Evolutionary conservation across 352 stramenopile genomes (phyloP).

Genomic region (Lagenidium giganteum): DNA sequence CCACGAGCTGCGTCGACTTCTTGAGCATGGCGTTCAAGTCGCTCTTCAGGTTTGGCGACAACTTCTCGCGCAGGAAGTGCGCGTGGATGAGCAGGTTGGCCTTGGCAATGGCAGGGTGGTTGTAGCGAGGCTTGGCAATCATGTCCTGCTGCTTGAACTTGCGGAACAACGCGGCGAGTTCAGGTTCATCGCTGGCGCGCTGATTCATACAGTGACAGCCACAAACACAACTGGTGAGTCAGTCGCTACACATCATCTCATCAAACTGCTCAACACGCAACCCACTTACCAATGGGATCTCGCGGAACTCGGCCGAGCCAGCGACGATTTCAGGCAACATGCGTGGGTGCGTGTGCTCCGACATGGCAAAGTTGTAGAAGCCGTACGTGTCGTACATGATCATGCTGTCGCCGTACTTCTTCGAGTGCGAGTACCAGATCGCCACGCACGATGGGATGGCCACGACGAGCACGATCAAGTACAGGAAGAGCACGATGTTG

Average conservation of each 20-base stretch:
- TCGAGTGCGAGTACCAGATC: constrained; percentile 95
- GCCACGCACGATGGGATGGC: constrained; percentile 95
- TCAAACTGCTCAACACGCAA: constrained; percentile 1
- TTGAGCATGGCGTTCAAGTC: constrained; percentile 97
- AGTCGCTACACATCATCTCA: neutral
- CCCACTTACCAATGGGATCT: no score
- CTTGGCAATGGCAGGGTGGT: constrained; percentile 81
- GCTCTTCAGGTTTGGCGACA: constrained; percentile 53
- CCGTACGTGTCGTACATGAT: constrained; percentile 99
- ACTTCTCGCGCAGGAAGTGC: constrained; percentile 90
- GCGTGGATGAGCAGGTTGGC: constrained; percentile 92
- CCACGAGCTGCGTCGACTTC: constrained; percentile 92
- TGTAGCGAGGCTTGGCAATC: constrained; percentile 83
- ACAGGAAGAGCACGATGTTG: constrained; percentile 97
- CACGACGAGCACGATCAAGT: constrained; percentile 98
- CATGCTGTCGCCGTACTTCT: constrained; percentile 99
- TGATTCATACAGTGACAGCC: constrained; percentile 5
- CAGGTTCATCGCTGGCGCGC: constrained; percentile 50
- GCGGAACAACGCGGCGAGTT: constrained; percentile 61
- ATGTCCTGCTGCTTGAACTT: constrained; percentile 76
- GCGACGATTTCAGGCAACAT: constrained; percentile 94
- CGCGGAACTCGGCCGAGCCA: constrained; percentile 87
- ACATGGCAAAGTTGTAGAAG: constrained; percentile 97
- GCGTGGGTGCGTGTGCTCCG: constrained; percentile 92
- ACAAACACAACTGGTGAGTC: neutral